These are phyloP conservation scores for Helicostylum pulchrum DNA, from an alignment of 192 early-diverging fungal genomes.

Conservation along the genomic window DNA sequence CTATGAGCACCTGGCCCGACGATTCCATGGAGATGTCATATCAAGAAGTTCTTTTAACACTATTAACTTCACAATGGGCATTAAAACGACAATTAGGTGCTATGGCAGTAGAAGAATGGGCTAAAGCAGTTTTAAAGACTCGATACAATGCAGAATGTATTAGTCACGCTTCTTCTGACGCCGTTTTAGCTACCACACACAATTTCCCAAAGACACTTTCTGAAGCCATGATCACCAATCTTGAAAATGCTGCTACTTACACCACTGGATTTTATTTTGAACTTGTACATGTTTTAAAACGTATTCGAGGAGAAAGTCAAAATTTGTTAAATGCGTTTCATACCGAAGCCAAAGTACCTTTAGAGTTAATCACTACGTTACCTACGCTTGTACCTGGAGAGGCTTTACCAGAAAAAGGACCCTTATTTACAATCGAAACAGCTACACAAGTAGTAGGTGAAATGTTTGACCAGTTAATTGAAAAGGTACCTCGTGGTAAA, in stretches of 20 bases:
- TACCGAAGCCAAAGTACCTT: slow-evolving; percentile 43
- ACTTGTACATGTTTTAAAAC: slow-evolving; percentile 53
- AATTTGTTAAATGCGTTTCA: slow-evolving; percentile 58
- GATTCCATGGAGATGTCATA: slow-evolving; percentile 46
- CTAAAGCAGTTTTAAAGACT: slow-evolving; percentile 44
- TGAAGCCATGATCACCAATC: slow-evolving; percentile 45
- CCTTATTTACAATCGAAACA: slow-evolving; percentile 55
- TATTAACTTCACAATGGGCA: slow-evolving; percentile 70
- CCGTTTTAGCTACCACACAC: slow-evolving; percentile 29
- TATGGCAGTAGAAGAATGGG: slow-evolving; percentile 81
- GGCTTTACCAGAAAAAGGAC: slow-evolving; percentile 19
- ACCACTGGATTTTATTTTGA: slow-evolving; percentile 60
- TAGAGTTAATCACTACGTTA: slow-evolving; percentile 46
- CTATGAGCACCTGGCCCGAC: slow-evolving; percentile 59
- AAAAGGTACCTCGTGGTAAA: slow-evolving; percentile 34
- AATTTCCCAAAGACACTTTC: slow-evolving; percentile 59
- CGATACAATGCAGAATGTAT: slow-evolving; percentile 32
- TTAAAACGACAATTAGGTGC: slow-evolving; percentile 74
- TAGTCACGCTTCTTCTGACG: slow-evolving; percentile 29
- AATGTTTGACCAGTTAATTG: slow-evolving; percentile 44
- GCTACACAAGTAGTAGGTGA: slow-evolving; percentile 46
- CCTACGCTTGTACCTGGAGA: slow-evolving; percentile 47
- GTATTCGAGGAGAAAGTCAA: slow-evolving; percentile 66
- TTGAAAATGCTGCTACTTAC: slow-evolving; percentile 46
- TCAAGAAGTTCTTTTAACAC: slow-evolving; percentile 52